These are phyloP conservation scores for Circinella minor DNA, from an alignment of 371 early-diverging fungal genomes.

Conservation along the genomic window DNA sequence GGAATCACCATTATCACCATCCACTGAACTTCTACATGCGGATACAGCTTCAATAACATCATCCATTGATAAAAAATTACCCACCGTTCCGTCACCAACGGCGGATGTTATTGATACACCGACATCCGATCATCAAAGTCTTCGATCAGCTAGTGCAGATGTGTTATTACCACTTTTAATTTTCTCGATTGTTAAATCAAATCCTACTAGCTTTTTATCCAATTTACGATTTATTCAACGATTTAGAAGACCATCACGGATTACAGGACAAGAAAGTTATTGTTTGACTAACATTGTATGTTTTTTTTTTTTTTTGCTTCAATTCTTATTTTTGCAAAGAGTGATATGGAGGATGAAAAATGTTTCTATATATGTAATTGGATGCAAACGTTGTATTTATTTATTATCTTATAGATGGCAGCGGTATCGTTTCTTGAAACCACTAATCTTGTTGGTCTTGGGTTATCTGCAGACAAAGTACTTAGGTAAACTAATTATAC, in stretches of 20 bases:
- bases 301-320: background rate
- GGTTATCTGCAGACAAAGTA: conserved; percentile 52
- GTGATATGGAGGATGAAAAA: too few species aligned
- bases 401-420: conserved; percentile 36
- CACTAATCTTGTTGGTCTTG: conserved; percentile 50
- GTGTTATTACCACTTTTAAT: conserved; percentile 71
- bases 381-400: too few species aligned
- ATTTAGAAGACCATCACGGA: conserved; percentile 50
- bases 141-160: conserved; percentile 56
- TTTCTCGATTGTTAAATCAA: conserved; percentile 69
- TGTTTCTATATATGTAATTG: too few species aligned
- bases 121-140: conserved; percentile 15
- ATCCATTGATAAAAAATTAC: conserved; percentile 7
- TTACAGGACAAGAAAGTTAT: conserved; percentile 55
- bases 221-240: conserved; percentile 63
- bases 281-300: conserved; percentile 55
- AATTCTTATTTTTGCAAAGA: background rate
- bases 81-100: background rate
- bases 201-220: conserved; percentile 69
- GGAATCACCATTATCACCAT: background rate
- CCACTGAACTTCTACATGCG: background rate
- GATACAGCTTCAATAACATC: background rate
- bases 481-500: conserved; percentile 26
- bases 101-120: conserved; percentile 6
- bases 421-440: conserved; percentile 52